Evolutionary conservation across 129 eudicot species (phyloP), one percentile per base, ranked within the genome.

Genomic region (Apium graveolens): DNA sequence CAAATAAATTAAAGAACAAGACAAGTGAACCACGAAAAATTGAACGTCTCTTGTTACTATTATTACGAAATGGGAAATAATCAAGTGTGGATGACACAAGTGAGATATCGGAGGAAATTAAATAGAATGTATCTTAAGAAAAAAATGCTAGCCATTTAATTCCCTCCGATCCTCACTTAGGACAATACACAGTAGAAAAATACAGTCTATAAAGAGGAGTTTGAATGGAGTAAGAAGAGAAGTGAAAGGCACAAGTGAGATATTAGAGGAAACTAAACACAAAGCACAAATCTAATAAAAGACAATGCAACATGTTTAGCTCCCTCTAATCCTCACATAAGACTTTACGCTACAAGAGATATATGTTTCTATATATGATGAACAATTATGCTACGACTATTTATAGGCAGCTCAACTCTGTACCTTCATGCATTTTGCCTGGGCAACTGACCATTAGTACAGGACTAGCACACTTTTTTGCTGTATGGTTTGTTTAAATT

Each of bases 211-310:
- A 18, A 18, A 51, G 5, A 20, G 26, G 62, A 51, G 11, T 20
- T 51, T 0, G 4, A 20, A 21, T 53, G 62, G 27, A 20, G 27
- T 27, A 11, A 11, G 70, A 62, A n/a, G 32, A n/a, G 7, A 29
- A 63, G 38, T 63, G 70, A 63, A 63, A 63, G 70, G 8, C 37
- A 12, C 18, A 63, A 5, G 38, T 27, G 37, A 63, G 70, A 63
- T 63, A 63, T 63, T 63, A 29, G 70, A 63, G 70, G 37, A 63
- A 63, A 63, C 70, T 63, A 63, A 63, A 63, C 70, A 63, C 18
- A 63, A 14, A 26, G 70, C 70, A 29, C 29, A 63, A 11, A 63
- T 63, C 12, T 27, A 63, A 27, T 29, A 12, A 29, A 63, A 12
- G 13, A 24, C 11, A 55, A 63, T 29, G 70, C 70, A 27, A 63